Base-by-base conservation (phyloP, 2,329 filamentous ascomycete genomes). In the Nothopassalora personata region DNA sequence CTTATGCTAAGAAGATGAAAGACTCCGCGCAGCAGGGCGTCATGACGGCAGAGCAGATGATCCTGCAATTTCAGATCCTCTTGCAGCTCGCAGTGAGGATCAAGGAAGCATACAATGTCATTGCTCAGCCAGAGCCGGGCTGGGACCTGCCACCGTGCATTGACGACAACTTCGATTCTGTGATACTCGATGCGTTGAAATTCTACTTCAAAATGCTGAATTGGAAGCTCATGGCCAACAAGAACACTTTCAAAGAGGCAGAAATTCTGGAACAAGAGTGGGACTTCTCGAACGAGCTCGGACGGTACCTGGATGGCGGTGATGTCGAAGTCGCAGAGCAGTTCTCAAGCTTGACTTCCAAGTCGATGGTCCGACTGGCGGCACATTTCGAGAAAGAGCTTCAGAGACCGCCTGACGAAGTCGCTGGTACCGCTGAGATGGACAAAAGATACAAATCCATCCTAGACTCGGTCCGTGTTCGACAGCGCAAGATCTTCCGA, bases 141-240 rank as follows among this genome's bases (percentile, higher is more conserved):
- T 99, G 94, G 94, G 91, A 97, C 68, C 77, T 97, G 56, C 94
- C 94, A 2, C 91, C 92, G 8, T 97, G 92, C 75, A 95, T 99
- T 64, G 94, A 97, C 71, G 94, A 99, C 71, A 91, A 91, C 46
- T 99, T 97, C 69, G 94, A 97, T 71, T 83, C 87, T 34, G 90
- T 95, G 18, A 90, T 97, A 9, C 77, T 99, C 47, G 93, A 97
- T 69, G 92, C 93, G 0, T 80, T 99, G 67, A 95, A 93, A 73
- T 97, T 96, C 74, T 99, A 99, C 76, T 99, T 99, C 81, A 94
- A 93, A 73, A 92, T 99, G 83, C 80, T 99, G 48, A 97, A 97
- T 72, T 97, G 92, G 91, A 97, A 97, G 74, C 80, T 99, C 55
- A 92, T 89, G 67, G 90, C 91, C 57, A 97, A 97, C 79, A 97